Evolutionary conservation across 495 filamentous ascomycete species (phyloP).

Genomic region (Podospora didyma): DNA sequence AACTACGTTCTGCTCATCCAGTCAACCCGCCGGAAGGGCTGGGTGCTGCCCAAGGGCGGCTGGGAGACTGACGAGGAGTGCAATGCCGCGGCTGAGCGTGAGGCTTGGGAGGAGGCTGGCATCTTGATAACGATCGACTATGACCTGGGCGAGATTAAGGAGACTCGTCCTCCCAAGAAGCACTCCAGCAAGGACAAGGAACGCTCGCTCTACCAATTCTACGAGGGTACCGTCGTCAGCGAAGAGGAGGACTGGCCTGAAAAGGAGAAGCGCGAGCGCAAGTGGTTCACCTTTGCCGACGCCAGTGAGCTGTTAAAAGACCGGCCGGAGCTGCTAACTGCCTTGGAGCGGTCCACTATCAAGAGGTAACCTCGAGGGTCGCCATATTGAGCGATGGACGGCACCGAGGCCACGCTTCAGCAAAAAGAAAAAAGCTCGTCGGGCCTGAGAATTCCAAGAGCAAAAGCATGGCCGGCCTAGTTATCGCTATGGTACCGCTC

Average conservation of each 20-base stretch:
- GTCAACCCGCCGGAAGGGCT: conserved; percentile 78
- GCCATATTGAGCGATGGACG: conserved; percentile 14
- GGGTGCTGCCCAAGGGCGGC: conserved; percentile 96
- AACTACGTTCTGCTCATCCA: conserved; percentile 87
- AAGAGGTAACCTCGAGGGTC: conserved; percentile 26
- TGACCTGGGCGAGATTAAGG: conserved; percentile 81
- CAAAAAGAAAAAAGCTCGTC: too few relatives aligned
- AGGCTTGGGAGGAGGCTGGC: conserved; percentile 98
- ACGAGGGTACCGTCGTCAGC: conserved; percentile 75
- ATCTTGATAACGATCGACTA: conserved; percentile 75
- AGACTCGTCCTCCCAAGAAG: conserved; percentile 62
- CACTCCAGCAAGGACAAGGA: conserved; percentile 61
- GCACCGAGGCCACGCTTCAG: too few relatives aligned
- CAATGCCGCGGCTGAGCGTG: conserved; percentile 56
- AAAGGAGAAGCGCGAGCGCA: conserved; percentile 80
- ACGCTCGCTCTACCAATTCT: conserved; percentile 80
- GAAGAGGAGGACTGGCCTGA: conserved; percentile 91
- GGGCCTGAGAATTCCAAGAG: too few relatives aligned
- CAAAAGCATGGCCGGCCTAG: too few relatives aligned
- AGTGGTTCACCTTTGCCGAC: conserved; percentile 82
- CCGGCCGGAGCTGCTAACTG: conserved; percentile 84
- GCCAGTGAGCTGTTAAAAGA: conserved; percentile 71
- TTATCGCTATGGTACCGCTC: neutral
- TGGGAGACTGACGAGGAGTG: conserved; percentile 91
- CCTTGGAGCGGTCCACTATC: conserved; percentile 78